phyloP scores from a whole-genome alignment of 768 basidiomycete species.

The Tylopilus plumbeoviolaceoides region DNA sequence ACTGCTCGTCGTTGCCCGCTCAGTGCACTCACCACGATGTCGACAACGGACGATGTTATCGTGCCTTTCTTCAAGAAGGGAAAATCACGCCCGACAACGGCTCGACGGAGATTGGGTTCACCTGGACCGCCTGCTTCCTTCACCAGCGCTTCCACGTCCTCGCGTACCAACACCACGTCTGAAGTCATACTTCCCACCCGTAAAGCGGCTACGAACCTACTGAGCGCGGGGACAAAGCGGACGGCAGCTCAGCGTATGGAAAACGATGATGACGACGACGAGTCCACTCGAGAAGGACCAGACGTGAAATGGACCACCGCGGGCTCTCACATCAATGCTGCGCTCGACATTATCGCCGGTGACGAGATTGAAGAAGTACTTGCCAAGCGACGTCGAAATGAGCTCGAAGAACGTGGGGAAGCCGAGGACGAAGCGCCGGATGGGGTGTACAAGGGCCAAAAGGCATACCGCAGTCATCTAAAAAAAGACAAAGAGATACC shows the following conservation, averaged over 20 bases:
- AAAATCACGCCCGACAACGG: conserved; percentile 69
- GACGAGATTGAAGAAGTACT: conserved; percentile 78
- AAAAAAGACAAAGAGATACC: conserved; percentile 81
- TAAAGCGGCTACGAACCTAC: conserved; percentile 62
- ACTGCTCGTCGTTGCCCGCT: not conserved
- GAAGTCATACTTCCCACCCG: conserved; percentile 76
- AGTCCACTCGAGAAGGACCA: conserved; percentile 41
- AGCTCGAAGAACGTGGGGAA: conserved; percentile 46
- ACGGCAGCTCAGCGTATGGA: conserved; percentile 46
- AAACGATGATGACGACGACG: conserved; percentile 46
- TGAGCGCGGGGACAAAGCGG: conserved; percentile 75
- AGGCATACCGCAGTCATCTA: conserved; percentile 74
- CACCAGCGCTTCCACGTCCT: conserved; percentile 22
- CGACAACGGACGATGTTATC: conserved; percentile 36
- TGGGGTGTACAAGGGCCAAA: conserved; percentile 82
- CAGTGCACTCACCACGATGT: conserved; percentile 32
- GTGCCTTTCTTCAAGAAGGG: conserved; percentile 92
- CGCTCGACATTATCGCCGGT: conserved; percentile 73
- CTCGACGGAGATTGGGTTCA: conserved; percentile 71
- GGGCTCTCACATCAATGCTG: conserved; percentile 70
- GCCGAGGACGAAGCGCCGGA: conserved; percentile 59
- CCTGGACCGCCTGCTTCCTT: conserved; percentile 35
- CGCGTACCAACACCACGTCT: conserved; percentile 35
- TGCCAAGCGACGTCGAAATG: conserved; percentile 62
- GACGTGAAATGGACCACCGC: conserved; percentile 76